Conservation (phyloP, 176 grass and related monocot genomes). For the Triticum urartu region DNA sequence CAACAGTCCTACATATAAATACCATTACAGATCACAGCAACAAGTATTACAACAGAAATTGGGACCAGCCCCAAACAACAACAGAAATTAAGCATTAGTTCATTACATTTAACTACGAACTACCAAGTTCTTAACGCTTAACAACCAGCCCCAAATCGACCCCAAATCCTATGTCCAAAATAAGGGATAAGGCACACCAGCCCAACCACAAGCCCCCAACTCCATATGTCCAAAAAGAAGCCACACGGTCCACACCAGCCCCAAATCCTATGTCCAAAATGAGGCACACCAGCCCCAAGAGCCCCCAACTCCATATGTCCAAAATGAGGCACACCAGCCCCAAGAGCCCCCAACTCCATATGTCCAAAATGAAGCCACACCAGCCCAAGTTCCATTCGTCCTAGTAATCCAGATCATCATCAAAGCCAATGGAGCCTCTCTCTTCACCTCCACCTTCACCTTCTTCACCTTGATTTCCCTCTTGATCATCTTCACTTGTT, state of each 20-base stretch:
- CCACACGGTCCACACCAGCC: no score
- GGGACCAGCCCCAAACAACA: no score
- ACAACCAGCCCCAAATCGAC: neutral
- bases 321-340: neutral
- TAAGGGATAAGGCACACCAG: neutral
- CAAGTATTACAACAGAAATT: neutral
- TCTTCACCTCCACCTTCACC: neutral
- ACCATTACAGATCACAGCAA: neutral
- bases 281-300: neutral
- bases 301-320: neutral
- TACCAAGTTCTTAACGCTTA: neutral
- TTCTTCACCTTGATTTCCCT: neutral
- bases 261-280: no score
- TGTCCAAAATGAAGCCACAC: neutral
- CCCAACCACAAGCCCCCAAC: neutral
- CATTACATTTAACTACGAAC: neutral
- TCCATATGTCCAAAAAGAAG: neutral
- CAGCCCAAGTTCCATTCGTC: neutral
- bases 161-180: neutral
- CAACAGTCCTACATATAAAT: neutral
- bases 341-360: neutral
- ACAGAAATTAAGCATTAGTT: neutral
- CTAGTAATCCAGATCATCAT: neutral
- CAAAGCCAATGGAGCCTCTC: neutral
- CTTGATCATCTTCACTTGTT: conserved; percentile 1